These are phyloP conservation scores for Jimgerdemannia lactiflua DNA, from an alignment of 192 early-diverging fungal species.

Conservation along the genomic window DNA sequence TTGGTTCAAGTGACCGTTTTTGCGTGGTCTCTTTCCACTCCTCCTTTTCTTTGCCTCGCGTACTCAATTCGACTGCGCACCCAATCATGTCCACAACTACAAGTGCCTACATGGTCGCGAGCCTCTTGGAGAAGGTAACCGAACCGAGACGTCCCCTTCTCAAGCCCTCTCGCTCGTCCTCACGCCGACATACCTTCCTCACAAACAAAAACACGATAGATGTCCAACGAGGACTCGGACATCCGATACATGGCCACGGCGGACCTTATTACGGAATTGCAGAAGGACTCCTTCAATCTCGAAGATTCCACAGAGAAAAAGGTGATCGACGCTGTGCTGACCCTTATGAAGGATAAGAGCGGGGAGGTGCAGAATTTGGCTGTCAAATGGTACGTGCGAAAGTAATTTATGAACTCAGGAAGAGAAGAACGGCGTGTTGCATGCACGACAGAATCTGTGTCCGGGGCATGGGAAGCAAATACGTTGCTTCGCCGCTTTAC, in stretches of 20 bases:
- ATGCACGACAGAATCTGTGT: not conserved
- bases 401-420: not conserved
- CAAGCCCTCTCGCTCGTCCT: not conserved
- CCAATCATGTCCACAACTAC: slow-evolving; percentile 21
- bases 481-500: no score
- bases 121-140: slow-evolving; percentile 67
- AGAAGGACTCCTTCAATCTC: slow-evolving; percentile 50
- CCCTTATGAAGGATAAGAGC: slow-evolving; percentile 76
- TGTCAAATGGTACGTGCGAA: slow-evolving; percentile 54
- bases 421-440: not conserved
- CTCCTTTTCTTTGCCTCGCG: no score
- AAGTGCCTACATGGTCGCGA: slow-evolving; percentile 63
- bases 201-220: slow-evolving; percentile 25
- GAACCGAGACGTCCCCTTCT: not conserved
- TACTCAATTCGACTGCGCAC: no score
- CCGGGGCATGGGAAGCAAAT: no score
- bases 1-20: no score
- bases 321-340: slow-evolving; percentile 48
- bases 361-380: slow-evolving; percentile 84
- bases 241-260: slow-evolving; percentile 85
- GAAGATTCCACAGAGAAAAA: slow-evolving; percentile 65
- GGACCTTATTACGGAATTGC: slow-evolving; percentile 74
- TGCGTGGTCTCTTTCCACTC: no score
- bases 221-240: slow-evolving; percentile 69
- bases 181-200: not conserved